Percentiles rank a stretch among this genome's conserved stretches.
Evolutionary conservation across 345 rosid species (phyloP).

Genomic region (Lumnitzera racemosa): DNA sequence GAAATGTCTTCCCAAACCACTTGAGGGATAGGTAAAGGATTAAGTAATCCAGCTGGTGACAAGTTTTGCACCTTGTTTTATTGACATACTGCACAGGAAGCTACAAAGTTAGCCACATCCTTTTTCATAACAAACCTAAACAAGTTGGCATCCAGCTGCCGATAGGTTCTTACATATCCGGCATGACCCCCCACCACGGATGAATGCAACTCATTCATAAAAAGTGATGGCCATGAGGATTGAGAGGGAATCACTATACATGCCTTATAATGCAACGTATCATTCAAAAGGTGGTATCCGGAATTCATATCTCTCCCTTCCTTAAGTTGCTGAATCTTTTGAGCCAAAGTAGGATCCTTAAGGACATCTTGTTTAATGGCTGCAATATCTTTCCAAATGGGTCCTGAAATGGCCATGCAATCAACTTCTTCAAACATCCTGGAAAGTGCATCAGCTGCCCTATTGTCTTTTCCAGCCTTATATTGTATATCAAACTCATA

Average conservation of each 20-base stretch:
- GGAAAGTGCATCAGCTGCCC: neutral
- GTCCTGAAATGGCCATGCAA: neutral
- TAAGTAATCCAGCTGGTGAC: neutral
- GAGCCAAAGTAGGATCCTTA: too few species aligned
- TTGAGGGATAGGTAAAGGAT: neutral
- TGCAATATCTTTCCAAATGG: too few species aligned
- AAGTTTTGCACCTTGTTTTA: neutral
- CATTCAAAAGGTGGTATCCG: neutral
- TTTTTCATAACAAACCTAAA: neutral
- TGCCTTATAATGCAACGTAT: neutral
- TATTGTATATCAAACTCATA: neutral
- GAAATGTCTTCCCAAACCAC: neutral
- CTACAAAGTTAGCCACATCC: neutral
- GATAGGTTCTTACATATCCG: neutral
- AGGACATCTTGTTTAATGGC: too few species aligned
- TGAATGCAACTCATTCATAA: neutral
- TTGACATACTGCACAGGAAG: neutral
- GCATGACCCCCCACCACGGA: neutral
- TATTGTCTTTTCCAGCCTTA: neutral
- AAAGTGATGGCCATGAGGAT: neutral
- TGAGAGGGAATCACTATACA: neutral
- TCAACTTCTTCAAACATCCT: neutral
- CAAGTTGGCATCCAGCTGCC: neutral
- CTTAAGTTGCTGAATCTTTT: neutral
- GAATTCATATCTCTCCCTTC: neutral